Evolutionary conservation across 345 rosid genomes (phyloP), one percentile per base, ranked within the genome.

Genomic region (Rhodamnia argentea): DNA sequence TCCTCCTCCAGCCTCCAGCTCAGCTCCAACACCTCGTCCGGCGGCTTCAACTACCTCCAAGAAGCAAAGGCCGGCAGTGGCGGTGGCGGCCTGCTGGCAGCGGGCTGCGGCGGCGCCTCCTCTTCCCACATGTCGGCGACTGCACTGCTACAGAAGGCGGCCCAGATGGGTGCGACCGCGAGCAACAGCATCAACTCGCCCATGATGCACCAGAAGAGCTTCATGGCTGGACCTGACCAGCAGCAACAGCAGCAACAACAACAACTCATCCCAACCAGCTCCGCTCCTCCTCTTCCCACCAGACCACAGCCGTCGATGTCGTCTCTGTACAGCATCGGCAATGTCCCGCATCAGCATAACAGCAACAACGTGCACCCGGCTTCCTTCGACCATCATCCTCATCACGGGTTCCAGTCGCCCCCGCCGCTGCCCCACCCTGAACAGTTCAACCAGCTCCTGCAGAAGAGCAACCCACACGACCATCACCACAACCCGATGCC

Each of bases 111-210:
- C 37, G 53, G 44, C 52, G 4, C 88, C 0, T 92, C 91, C 24
- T 85, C 90, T 0, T 91, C 93, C 78, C 92, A 91, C 89, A 92
- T 93, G 96, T 94, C 97, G 5, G 97, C 96, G 1, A 93, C 97
- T 4, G 95, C 95, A 23, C 83, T 93, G 87, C 82, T 93, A 78
- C 95, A 93, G 85, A 93, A 93, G 82, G 97, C 96, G 6, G 95
- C 96, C 14, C 95, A 94, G 74, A 93, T 94, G 94, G 96, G 96
- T 44, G 94, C 96, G 44, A 91, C 94, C 3, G 94, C 94, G 22
- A 93, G 93, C 90, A 92, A 90, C 85, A 91, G 88, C 86, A 91
- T 92, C 75, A 94, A 93, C 84, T 93, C 95, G 27, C 94, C 95
- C 1, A 88, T 94, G 93, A 93, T 92, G 94, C 94, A 92, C 52